phyloP scores from a whole-genome alignment of 441 rosid genomes.

The Isatis lusitanica region DNA sequence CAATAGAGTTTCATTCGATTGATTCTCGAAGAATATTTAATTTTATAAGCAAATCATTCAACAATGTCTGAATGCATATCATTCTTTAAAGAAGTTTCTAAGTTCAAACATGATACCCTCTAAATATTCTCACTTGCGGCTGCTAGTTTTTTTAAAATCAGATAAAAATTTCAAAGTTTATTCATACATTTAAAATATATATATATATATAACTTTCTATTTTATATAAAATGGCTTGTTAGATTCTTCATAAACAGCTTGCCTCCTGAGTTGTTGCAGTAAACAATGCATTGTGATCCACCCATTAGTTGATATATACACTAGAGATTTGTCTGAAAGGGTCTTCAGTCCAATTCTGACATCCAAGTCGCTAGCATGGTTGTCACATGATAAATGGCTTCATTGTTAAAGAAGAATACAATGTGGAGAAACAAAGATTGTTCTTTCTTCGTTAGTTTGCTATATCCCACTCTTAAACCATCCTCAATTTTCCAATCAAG shows the following conservation, averaged over 20 bases:
- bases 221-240: too few species aligned
- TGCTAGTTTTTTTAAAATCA: too few species aligned
- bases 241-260: slow-evolving; percentile 1
- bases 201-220: too few species aligned
- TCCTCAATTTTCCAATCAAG: background rate
- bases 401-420: slow-evolving; percentile 20
- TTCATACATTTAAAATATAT: too few species aligned
- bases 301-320: background rate
- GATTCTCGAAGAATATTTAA: too few species aligned
- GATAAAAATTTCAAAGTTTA: too few species aligned
- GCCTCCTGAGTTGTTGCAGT: background rate
- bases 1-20: too few species aligned
- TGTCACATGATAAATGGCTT: background rate
- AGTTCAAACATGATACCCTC: too few species aligned
- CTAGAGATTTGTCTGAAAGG: background rate
- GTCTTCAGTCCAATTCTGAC: background rate
- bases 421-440: slow-evolving; percentile 17
- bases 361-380: slow-evolving; percentile 23
- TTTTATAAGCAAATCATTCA: too few species aligned
- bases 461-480: slow-evolving; percentile 21
- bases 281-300: background rate
- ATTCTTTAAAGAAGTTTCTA: too few species aligned
- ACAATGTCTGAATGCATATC: too few species aligned
- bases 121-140: too few species aligned
- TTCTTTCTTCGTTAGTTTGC: background rate